Evolutionary conservation across 208 protist genomes (phyloP), one percentile per base, ranked within the genome.

Genomic region (Phytomonas francai): DNA sequence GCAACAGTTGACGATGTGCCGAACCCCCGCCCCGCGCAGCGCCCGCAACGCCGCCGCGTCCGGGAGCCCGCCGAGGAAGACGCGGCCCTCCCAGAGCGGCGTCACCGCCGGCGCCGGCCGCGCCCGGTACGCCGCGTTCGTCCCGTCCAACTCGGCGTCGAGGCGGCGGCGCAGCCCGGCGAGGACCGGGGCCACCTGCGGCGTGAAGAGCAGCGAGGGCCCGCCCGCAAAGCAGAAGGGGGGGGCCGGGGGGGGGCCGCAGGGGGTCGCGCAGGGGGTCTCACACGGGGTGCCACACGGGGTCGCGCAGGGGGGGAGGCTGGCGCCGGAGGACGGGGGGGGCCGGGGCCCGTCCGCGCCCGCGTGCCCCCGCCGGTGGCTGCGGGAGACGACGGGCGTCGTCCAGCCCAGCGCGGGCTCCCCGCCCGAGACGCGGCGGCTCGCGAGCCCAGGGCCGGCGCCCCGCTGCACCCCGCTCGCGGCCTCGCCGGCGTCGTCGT

Each of bases 1-100:
- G 75, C 84, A 92, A 68, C 85, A 93, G 71, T 93, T 95, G 32
- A 95, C 73, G 70, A 95, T 88, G 61, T 86, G 71, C 22, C 73
- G 61, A 7, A 95, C 65, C 7, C 83, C 80, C 51, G 83, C 56
- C 28, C 70, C 56, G 19, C 78, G 73, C 56, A 95, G 76, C 45
- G 77, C 62, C 42, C 76, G 69, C 59, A 92, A 51, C 30, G 79
- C 87, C 62, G 84, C 73, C 7, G 77, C 72, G 45, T 92, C 84
- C 12, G 90, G 90, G 70, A 80, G 82, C 59, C 85, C 84, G n/a
- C 90, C 90, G 27, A 95, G 67, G 72, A 87, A 92, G 14, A 95
- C 80, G 59, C 76, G 74, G 16, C 74, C 61, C 0, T 82, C 72
- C 14, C 90, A 71, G 3, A 89, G 78, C 27, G 77, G 78, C 1